phyloP scores from a whole-genome alignment of 805 yeast genomes.

The Ogataea ramenticola region DNA sequence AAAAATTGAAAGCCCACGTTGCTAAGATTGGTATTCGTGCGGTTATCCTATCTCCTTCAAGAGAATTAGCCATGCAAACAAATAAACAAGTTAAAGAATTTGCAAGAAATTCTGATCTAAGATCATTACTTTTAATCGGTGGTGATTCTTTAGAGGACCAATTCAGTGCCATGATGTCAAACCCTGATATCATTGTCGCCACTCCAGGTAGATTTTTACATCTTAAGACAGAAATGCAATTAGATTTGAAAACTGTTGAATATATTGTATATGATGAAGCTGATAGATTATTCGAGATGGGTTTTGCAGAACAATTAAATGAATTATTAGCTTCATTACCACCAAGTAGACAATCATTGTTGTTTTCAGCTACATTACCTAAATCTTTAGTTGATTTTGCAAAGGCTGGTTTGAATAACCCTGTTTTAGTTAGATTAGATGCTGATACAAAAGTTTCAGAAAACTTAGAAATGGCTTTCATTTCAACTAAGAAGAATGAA shows the following conservation, averaged over 20 bases:
- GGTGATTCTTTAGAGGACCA: conserved; percentile 99
- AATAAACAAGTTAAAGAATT: conserved; percentile 84
- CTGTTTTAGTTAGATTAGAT: conserved; percentile 87
- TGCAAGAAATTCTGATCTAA: conserved; percentile 72
- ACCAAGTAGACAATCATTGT: conserved; percentile 71
- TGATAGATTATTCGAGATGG: conserved; percentile 93
- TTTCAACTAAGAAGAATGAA: conserved; percentile 75
- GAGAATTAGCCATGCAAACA: conserved; percentile 95
- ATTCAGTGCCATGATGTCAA: conserved; percentile 83
- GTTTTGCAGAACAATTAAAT: conserved; percentile 87
- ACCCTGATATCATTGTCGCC: conserved; percentile 92
- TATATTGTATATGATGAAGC: conserved; percentile 96
- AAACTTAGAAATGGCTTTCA: conserved; percentile 81
- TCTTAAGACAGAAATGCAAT: conserved; percentile 89
- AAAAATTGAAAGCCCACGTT: conserved; percentile 72
- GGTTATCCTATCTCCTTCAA: conserved; percentile 82
- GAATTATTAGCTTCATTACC: conserved; percentile 85
- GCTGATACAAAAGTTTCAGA: conserved; percentile 89
- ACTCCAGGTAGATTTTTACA: conserved; percentile 98
- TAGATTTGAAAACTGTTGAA: conserved; percentile 77
- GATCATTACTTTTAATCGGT: conserved; percentile 81
- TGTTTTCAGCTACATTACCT: conserved; percentile 95
- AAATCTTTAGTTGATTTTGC: conserved; percentile 91
- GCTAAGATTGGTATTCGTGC: conserved; percentile 89
- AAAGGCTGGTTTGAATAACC: conserved; percentile 90